Evolutionary conservation across 2,329 filamentous ascomycete genomes (phyloP).

Genomic region (Xylariaceae sp.): DNA sequence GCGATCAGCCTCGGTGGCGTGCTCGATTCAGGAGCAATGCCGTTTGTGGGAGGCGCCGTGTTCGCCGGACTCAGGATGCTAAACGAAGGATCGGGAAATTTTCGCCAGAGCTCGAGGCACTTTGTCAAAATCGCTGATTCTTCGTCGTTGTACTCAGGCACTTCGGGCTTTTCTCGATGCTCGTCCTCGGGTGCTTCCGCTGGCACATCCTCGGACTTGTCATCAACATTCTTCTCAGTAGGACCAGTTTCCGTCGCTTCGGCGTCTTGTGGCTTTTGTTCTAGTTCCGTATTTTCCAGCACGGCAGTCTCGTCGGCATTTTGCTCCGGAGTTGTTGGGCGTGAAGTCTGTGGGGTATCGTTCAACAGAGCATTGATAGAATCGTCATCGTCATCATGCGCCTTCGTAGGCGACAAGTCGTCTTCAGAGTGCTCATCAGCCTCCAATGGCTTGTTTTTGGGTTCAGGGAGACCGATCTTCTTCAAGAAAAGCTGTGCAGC

Average conservation of each 20-base stretch:
- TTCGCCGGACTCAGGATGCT: constrained; percentile 57
- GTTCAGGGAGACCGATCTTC: constrained; percentile 50
- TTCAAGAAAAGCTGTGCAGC: constrained; percentile 64
- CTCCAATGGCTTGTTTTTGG: constrained; percentile 29
- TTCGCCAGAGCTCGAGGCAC: constrained; percentile 62
- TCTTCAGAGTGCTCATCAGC: constrained; percentile 37
- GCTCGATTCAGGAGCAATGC: constrained; percentile 45
- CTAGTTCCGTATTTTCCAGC: constrained; percentile 5
- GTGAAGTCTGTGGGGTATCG: constrained; percentile 53
- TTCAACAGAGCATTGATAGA: constrained; percentile 56
- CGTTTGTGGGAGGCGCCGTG: constrained; percentile 66
- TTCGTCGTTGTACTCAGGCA: constrained; percentile 42
- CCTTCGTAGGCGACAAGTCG: constrained; percentile 32
- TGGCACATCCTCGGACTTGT: neutral
- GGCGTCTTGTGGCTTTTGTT: neutral
- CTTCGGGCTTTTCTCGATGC: constrained; percentile 12
- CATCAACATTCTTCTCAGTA: constrained; percentile 2
- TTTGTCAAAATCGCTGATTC: constrained; percentile 48
- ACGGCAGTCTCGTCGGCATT: constrained; percentile 5
- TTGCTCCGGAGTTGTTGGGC: constrained; percentile 30
- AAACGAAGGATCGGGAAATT: constrained; percentile 52
- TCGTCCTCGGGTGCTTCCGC: constrained; percentile 6
- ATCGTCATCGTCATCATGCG: constrained; percentile 40
- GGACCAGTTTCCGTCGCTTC: neutral
- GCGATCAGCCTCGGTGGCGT: constrained; percentile 65